Evolutionary conservation across 371 early-diverging fungal genomes (phyloP).

Genomic region (Dinochytrium kinnereticum): DNA sequence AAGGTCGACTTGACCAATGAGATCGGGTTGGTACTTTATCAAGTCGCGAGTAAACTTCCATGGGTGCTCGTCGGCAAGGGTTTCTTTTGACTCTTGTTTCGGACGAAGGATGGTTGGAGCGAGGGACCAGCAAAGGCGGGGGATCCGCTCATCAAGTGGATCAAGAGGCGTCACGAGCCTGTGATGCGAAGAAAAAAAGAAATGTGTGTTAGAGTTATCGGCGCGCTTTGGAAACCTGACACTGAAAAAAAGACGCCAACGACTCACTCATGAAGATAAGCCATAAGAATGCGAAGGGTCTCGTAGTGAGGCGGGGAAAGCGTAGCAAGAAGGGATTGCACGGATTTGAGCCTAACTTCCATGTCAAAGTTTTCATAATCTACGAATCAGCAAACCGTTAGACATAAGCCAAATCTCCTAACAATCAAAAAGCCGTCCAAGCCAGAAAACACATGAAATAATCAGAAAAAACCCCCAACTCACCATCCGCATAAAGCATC

Average conservation of each 20-base stretch:
- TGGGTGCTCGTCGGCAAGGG: slow-evolving; percentile 34
- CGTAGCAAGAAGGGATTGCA: slow-evolving; percentile 21
- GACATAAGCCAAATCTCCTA: too few species aligned
- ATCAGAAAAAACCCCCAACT: not conserved
- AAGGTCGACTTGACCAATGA: slow-evolving; percentile 23
- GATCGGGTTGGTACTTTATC: slow-evolving; percentile 21
- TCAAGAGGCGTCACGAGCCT: slow-evolving; percentile 24
- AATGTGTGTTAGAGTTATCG: not conserved
- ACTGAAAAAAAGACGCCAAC: not conserved
- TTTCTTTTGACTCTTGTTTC: slow-evolving; percentile 26
- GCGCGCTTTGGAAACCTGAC: not conserved
- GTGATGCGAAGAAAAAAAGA: not conserved
- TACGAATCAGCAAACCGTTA: too few species aligned
- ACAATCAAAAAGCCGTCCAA: too few species aligned
- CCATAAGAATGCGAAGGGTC: slow-evolving; percentile 27
- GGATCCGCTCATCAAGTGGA: slow-evolving; percentile 33
- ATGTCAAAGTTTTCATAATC: slow-evolving; percentile 20
- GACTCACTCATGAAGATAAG: slow-evolving; percentile 28
- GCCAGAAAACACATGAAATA: too few species aligned
- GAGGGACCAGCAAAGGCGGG: slow-evolving; percentile 37
- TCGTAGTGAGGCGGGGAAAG: slow-evolving; percentile 29
- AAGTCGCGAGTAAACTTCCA: slow-evolving; percentile 35
- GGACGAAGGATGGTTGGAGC: slow-evolving; percentile 46
- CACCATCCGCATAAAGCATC: slow-evolving; percentile 26
- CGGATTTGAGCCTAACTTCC: slow-evolving; percentile 24